phyloP scores from a whole-genome alignment of 1,139 yeast species.

The Debaryomyces singareniensis region DNA sequence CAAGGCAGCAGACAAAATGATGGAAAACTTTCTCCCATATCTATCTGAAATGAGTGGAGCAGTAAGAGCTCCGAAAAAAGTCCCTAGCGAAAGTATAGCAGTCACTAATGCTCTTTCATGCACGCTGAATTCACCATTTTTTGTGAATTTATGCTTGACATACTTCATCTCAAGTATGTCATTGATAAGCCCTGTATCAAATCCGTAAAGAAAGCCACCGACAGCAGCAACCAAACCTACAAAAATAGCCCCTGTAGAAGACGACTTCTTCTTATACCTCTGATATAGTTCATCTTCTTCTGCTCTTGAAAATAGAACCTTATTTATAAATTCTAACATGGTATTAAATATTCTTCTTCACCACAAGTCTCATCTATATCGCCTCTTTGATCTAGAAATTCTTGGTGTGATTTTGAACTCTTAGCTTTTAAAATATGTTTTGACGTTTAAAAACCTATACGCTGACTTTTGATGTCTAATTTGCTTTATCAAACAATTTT shows the following conservation, averaged over 20 bases:
- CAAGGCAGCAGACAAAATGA: conserved; percentile 32
- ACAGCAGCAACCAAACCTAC: conserved; percentile 75
- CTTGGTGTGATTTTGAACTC: too few relatives aligned
- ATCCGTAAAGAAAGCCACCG: conserved; percentile 79
- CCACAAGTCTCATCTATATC: too few relatives aligned
- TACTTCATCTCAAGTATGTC: conserved; percentile 65
- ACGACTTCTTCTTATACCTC: not conserved
- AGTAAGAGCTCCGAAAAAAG: conserved; percentile 65
- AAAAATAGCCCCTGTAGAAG: conserved; percentile 39
- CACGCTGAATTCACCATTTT: conserved; percentile 43
- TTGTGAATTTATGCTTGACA: conserved; percentile 49
- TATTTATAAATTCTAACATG: not conserved
- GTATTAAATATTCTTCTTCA: too few relatives aligned
- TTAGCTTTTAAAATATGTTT: too few relatives aligned
- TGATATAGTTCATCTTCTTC: not conserved
- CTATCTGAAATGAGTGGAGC: conserved; percentile 62
- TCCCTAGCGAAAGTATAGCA: conserved; percentile 66
- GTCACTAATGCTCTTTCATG: conserved; percentile 64
- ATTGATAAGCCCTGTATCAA: conserved; percentile 77
- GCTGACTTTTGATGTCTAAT: too few relatives aligned
- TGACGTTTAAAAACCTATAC: too few relatives aligned
- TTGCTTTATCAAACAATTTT: too few relatives aligned
- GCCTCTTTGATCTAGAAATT: too few relatives aligned
- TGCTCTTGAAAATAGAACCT: not conserved
- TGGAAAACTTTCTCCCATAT: conserved; percentile 39